phyloP scores from a whole-genome alignment of 768 basidiomycete genomes.

The Kwoniella sp. region DNA sequence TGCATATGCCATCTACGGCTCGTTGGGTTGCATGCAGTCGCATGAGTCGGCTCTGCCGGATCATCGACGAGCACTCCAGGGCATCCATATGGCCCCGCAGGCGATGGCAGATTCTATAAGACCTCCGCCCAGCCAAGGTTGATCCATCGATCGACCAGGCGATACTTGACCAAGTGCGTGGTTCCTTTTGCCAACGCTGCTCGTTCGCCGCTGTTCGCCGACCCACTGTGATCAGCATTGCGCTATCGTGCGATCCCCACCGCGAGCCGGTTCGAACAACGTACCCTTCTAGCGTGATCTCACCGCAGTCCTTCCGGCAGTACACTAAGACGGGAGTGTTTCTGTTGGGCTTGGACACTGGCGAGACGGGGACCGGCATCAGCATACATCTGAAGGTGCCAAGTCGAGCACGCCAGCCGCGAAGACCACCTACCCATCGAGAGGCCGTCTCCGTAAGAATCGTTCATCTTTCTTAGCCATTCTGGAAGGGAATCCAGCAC shows the following conservation, averaged over 20 bases:
- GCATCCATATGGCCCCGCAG: too few relatives aligned
- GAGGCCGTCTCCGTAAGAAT: conserved; percentile 70
- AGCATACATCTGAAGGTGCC: too few relatives aligned
- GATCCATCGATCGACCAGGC: conserved; percentile 59
- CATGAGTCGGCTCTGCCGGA: too few relatives aligned
- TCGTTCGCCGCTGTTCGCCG: conserved; percentile 63
- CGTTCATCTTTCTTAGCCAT: conserved; percentile 70
- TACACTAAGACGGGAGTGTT: conserved; percentile 74
- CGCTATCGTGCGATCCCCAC: too few relatives aligned
- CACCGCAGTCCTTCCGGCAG: conserved; percentile 63
- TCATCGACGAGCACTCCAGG: too few relatives aligned
- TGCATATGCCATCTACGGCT: too few relatives aligned
- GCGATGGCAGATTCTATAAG: too few relatives aligned
- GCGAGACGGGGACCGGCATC: background rate
- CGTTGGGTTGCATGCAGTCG: too few relatives aligned
- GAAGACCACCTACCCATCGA: conserved; percentile 54
- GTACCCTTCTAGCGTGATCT: conserved; percentile 51
- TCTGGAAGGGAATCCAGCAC: conserved; percentile 79
- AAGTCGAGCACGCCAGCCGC: too few relatives aligned
- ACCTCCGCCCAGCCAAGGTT: conserved; percentile 48
- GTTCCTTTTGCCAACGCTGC: conserved; percentile 74
- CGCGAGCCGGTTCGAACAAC: too few relatives aligned
- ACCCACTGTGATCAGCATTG: too few relatives aligned
- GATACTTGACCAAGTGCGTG: conserved; percentile 74
- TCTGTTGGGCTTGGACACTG: conserved; percentile 76